Base-by-base conservation (phyloP, 225 moss, liverwort and hornwort species). In the Anthoceros angustus region DNA sequence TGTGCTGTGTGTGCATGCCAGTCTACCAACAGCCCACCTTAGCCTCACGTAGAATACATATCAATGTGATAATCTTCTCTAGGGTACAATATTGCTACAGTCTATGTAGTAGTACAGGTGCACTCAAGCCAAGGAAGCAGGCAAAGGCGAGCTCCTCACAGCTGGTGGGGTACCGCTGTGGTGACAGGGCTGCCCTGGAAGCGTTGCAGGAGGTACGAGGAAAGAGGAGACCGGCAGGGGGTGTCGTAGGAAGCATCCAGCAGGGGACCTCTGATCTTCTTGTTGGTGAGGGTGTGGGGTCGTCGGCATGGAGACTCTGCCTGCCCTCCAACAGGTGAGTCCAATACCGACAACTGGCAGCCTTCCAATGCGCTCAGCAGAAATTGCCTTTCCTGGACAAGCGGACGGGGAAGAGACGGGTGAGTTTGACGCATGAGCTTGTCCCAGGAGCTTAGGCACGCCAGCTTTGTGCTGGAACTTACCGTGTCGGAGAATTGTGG, bases 401-500 rank as follows among this genome's bases (percentile, higher is more conserved):
- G 39, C 0, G 32, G 21, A 55, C 1, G 12, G 24, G 5, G 10
- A 55, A 67, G 39, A 48, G 60, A 68, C 41, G 66, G 23, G 32
- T 45, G 42, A 46, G 69, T 70, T 61, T 61, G 64, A 65, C 43
- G 55, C 21, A 42, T 62, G 26, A 4, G 25, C 39, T 40, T 16
- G 20, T 40, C 40, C 40, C 48, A 69, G 50, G 15, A 68, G 9
- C 49, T 55, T 55, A 10, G 49, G 3, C 63, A 55, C 20, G 14
- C 42, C 40, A 40, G 61, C 40, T 43, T 72, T 63, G 45, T 63
- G 67, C 16, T 67, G 41, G 21, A 61, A 72, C 78, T 75, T 66
- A 79, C 78, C 70, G 72, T 79, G 69, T 79, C 78, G 39, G 78
- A 72, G 67, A 79, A 79, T 25, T 72, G 78, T 55, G 78, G 78